Evolutionary conservation across 2,329 filamentous ascomycete species (phyloP).

Genomic region (Scedosporium boydii): DNA sequence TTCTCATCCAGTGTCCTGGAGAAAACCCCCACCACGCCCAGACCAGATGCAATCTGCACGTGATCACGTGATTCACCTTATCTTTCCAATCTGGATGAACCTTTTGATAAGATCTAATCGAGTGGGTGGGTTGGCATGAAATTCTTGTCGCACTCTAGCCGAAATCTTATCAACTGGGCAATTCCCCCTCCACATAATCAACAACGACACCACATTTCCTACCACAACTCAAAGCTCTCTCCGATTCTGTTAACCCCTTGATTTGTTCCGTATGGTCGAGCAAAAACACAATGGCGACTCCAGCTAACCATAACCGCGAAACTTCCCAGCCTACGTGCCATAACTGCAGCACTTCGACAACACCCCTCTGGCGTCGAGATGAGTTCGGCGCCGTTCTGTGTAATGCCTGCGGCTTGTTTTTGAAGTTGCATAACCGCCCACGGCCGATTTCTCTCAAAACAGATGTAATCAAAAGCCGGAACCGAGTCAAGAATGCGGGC

Average conservation of each 20-base stretch:
- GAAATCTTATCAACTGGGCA: constrained; percentile 7
- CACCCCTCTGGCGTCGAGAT: constrained; percentile 93
- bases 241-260: neutral
- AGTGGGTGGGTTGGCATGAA: constrained; percentile 6
- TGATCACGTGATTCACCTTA: constrained; percentile 5
- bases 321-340: constrained; percentile 84
- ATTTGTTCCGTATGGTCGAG: neutral
- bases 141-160: constrained; percentile 7
- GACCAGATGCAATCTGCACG: neutral
- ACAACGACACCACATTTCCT: neutral
- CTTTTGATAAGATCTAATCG: constrained; percentile 7
- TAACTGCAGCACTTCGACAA: constrained; percentile 93
- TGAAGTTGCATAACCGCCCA: constrained; percentile 90
- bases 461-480: constrained; percentile 98
- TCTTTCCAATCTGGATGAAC: neutral
- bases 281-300: constrained; percentile 41
- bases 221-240: neutral
- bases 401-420: constrained; percentile 95
- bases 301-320: constrained; percentile 47
- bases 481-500: constrained; percentile 73
- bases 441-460: constrained; percentile 96
- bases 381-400: constrained; percentile 92
- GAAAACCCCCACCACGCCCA: neutral
- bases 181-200: neutral
- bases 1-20: neutral